Evolutionary conservation across 257 asterid genomes (phyloP).

Genomic region (Fraxinus quadrangulata): DNA sequence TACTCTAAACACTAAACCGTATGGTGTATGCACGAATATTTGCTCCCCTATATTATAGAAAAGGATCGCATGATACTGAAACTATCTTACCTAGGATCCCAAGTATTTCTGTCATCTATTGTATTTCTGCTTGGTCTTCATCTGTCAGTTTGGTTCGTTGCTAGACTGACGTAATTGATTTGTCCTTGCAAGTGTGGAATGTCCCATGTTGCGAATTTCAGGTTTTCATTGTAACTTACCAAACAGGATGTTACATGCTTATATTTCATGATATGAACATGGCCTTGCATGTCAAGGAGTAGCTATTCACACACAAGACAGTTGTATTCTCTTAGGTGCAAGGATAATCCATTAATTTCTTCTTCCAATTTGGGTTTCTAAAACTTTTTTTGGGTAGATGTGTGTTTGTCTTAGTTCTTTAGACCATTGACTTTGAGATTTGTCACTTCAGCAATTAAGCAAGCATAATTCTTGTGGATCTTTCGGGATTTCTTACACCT

Average conservation of each 20-base stretch:
- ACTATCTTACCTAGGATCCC: neutral
- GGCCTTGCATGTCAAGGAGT: too few relatives aligned
- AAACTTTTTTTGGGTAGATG: too few relatives aligned
- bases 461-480: slow-evolving; percentile 1
- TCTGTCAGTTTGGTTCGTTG: neutral
- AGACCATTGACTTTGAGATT: neutral
- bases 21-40: neutral
- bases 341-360: too few relatives aligned
- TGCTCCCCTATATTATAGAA: neutral
- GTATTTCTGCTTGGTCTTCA: too few relatives aligned
- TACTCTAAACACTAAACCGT: neutral
- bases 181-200: neutral
- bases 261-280: too few relatives aligned
- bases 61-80: neutral
- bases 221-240: too few relatives aligned
- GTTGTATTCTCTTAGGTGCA: too few relatives aligned
- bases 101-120: neutral
- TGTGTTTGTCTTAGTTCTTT: too few relatives aligned
- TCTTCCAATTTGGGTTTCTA: too few relatives aligned
- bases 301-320: too few relatives aligned
- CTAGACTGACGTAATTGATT: neutral
- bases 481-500: neutral
- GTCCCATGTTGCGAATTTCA: too few relatives aligned
- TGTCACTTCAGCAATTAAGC: neutral
- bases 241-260: too few relatives aligned